Conservation (phyloP, 2,329 filamentous ascomycete genomes). For the Alternaria longipes region DNA sequence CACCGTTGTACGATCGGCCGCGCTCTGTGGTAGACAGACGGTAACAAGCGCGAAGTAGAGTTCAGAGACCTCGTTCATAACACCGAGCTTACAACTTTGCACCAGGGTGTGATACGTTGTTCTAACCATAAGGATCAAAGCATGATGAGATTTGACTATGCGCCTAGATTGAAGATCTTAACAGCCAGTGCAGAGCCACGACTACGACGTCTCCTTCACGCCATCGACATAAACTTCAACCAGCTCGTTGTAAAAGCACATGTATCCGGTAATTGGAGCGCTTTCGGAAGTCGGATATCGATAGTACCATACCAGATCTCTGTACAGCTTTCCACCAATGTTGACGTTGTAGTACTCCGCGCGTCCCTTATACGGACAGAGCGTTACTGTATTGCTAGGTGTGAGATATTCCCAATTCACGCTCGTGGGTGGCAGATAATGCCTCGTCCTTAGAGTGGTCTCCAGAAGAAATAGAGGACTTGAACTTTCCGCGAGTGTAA, state of each 20-base stretch:
- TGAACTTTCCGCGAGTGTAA: conserved; percentile 56
- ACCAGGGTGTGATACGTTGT: not conserved
- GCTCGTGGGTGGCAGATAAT: conserved; percentile 65
- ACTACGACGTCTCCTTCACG: conserved; percentile 42
- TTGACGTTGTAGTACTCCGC: conserved; percentile 69
- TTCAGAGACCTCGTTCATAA: not conserved
- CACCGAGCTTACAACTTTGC: not conserved
- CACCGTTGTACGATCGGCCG: not conserved
- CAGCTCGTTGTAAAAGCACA: conserved; percentile 76
- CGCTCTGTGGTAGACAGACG: not conserved
- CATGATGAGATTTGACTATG: not conserved
- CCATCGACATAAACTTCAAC: conserved; percentile 70
- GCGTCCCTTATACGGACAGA: conserved; percentile 74
- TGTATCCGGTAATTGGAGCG: conserved; percentile 61
- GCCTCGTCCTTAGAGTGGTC: conserved; percentile 66
- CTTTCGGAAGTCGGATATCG: conserved; percentile 66
- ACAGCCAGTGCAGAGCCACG: not conserved
- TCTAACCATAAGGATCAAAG: not conserved
- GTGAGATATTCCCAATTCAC: conserved; percentile 59
- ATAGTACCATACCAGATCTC: conserved; percentile 72
- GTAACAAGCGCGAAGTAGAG: not conserved
- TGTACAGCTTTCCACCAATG: conserved; percentile 55
- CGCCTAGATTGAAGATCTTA: not conserved
- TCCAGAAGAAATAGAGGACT: conserved; percentile 66
- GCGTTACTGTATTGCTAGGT: conserved; percentile 62